A percentile compares a stretch with the other conserved stretches of the same genome.
phyloP scores from a whole-genome alignment of 2,329 filamentous ascomycete species.

The Phaeoacremonium minimum region DNA sequence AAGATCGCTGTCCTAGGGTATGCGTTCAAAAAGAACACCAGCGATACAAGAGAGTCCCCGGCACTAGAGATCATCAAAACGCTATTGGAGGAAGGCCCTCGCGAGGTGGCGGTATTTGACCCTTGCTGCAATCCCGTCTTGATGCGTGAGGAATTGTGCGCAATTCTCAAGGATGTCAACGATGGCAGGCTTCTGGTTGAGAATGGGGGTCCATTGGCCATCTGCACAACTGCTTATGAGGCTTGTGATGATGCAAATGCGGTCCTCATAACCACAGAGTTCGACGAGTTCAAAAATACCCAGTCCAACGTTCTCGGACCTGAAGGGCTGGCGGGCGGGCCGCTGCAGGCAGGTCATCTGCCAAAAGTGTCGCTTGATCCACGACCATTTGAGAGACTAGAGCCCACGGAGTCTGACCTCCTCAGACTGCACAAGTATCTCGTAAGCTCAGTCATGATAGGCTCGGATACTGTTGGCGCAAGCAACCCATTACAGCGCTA shows the following conservation, averaged over 20 bases:
- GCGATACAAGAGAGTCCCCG: slow-evolving; percentile 68
- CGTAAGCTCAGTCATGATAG: slow-evolving; percentile 20
- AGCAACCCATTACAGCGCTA: slow-evolving; percentile 42
- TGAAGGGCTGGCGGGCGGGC: slow-evolving; percentile 1
- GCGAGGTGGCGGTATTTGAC: slow-evolving; percentile 65
- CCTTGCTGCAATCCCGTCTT: slow-evolving; percentile 53
- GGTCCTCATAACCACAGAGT: slow-evolving; percentile 51
- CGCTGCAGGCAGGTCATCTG: too few relatives aligned
- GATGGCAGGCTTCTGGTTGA: slow-evolving; percentile 18
- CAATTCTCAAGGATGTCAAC: slow-evolving; percentile 28
- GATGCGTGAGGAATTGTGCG: slow-evolving; percentile 45
- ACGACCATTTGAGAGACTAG: slow-evolving; percentile 33
- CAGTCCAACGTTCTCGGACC: not conserved
- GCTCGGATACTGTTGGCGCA: slow-evolving; percentile 11
- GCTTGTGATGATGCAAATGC: slow-evolving; percentile 46
- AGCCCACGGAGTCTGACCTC: slow-evolving; percentile 38
- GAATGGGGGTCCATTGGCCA: slow-evolving; percentile 37
- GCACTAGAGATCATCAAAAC: slow-evolving; percentile 64
- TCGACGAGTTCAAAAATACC: slow-evolving; percentile 41
- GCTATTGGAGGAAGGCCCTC: slow-evolving; percentile 59
- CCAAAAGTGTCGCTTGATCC: slow-evolving; percentile 29
- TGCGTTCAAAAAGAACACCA: slow-evolving; percentile 77
- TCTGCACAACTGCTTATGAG: slow-evolving; percentile 43
- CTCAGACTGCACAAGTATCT: slow-evolving; percentile 43
- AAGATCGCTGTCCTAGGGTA: slow-evolving; percentile 71